These are phyloP conservation scores for Rehmannia glutinosa DNA, from an alignment of 257 asterid genomes.

Conservation along the genomic window DNA sequence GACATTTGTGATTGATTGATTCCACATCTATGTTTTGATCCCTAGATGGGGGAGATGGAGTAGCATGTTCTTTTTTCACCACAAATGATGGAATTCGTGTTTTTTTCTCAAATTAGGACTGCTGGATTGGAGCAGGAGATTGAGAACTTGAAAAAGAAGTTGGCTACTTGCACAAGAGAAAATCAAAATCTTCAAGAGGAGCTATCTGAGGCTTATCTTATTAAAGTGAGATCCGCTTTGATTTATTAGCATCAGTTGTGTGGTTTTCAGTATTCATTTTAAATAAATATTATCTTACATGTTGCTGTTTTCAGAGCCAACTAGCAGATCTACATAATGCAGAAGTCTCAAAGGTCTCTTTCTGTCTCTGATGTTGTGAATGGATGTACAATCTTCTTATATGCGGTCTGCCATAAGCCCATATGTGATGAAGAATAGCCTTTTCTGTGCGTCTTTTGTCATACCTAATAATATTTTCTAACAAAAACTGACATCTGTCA, in stretches of 20 bases:
- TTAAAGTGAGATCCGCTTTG: conserved; percentile 55
- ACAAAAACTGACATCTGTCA: neutral
- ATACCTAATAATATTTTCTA: no score
- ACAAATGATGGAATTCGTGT: conserved; percentile 18
- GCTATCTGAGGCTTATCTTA: conserved; percentile 83
- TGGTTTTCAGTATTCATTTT: conserved; percentile 10
- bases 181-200: conserved; percentile 88
- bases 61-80: neutral
- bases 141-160: conserved; percentile 65
- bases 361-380: conserved; percentile 10
- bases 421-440: no score
- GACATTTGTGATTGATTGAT: neutral
- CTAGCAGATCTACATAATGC: conserved; percentile 77
- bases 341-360: conserved; percentile 79
- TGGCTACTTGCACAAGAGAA: conserved; percentile 62
- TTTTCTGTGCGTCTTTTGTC: no score
- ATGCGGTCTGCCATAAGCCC: no score
- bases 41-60: neutral
- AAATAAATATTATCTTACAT: conserved; percentile 9
- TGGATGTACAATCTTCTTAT: neutral
- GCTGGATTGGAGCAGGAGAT: conserved; percentile 94
- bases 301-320: conserved; percentile 56
- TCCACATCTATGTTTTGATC: conserved; percentile 15
- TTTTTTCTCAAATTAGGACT: conserved; percentile 53
- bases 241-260: conserved; percentile 4